Percentiles rank a stretch among this genome's conserved stretches.
Conservation (phyloP, 805 yeast genomes). For the Monosporozyma servazzii region DNA sequence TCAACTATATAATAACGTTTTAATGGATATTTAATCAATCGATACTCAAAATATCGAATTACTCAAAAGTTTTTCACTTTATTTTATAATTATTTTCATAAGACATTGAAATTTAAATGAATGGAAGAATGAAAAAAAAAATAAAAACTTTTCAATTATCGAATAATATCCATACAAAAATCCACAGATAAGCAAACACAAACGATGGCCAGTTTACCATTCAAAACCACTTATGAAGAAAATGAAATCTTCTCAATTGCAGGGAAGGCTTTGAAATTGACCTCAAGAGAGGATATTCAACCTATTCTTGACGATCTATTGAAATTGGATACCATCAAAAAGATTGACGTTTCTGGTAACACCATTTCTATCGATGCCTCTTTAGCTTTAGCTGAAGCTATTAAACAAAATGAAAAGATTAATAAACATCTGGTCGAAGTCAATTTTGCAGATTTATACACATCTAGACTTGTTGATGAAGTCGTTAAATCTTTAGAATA, state of each 20-base stretch:
- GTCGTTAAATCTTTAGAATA: slow-evolving; percentile 74
- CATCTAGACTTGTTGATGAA: slow-evolving; percentile 90
- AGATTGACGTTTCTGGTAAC: slow-evolving; percentile 82
- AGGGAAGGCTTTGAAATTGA: slow-evolving; percentile 69
- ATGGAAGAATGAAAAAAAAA: not conserved
- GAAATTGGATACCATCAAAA: slow-evolving; percentile 31
- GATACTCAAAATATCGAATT: not conserved
- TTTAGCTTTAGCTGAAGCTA: slow-evolving; percentile 50
- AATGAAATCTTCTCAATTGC: slow-evolving; percentile 50
- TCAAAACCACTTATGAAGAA: slow-evolving; percentile 35
- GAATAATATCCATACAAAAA: no score
- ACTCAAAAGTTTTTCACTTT: no score
- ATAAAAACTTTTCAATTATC: not conserved
- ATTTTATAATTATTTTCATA: not conserved
- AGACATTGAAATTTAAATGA: not conserved
- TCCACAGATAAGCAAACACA: not conserved
- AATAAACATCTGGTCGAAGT: slow-evolving; percentile 50
- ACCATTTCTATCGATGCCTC: slow-evolving; percentile 91
- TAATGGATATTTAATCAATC: not conserved
- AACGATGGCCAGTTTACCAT: slow-evolving; percentile 35
- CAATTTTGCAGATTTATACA: slow-evolving; percentile 85
- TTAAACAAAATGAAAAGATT: slow-evolving; percentile 31
- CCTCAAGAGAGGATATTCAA: slow-evolving; percentile 60
- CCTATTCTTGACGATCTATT: slow-evolving; percentile 56
- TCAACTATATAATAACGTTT: not conserved